A percentile compares a stretch with the other conserved stretches of the same genome.
These are phyloP conservation scores for Coemansia sp. DNA, from an alignment of 192 early-diverging fungal genomes.

Conservation along the genomic window DNA sequence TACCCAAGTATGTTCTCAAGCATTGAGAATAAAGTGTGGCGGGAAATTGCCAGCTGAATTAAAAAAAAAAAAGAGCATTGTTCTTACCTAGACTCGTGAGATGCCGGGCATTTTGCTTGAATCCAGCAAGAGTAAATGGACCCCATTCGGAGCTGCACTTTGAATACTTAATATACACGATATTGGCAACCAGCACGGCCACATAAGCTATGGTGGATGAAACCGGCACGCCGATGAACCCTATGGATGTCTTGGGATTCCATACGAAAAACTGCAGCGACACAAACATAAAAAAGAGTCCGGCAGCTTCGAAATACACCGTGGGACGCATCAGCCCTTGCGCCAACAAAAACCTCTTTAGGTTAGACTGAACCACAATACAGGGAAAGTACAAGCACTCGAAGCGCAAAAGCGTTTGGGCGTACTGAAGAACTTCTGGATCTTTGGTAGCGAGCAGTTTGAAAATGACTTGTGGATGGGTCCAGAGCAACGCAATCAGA, in stretches of 20 bases:
- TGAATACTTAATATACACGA: conserved; percentile 55
- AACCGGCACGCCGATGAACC: conserved; percentile 70
- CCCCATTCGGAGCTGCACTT: conserved; percentile 43
- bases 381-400: conserved; percentile 75
- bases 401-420: conserved; percentile 64
- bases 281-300: conserved; percentile 66
- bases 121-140: conserved; percentile 21
- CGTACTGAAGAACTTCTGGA: conserved; percentile 62
- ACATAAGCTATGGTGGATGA: conserved; percentile 63
- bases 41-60: neutral
- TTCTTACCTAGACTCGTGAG: conserved; percentile 34
- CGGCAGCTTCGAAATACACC: conserved; percentile 70
- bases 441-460: conserved; percentile 74
- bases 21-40: neutral
- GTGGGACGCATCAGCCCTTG: conserved; percentile 90
- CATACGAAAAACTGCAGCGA: conserved; percentile 77
- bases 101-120: conserved; percentile 28
- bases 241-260: conserved; percentile 51
- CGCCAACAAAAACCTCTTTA: conserved; percentile 80
- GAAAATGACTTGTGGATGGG: conserved; percentile 52
- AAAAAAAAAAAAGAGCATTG: neutral
- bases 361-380: conserved; percentile 74
- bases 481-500: conserved; percentile 33
- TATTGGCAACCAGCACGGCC: conserved; percentile 55
- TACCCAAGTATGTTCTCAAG: neutral